These are phyloP conservation scores for Fraxinus anomala DNA, from an alignment of 257 asterid genomes.

Conservation along the genomic window DNA sequence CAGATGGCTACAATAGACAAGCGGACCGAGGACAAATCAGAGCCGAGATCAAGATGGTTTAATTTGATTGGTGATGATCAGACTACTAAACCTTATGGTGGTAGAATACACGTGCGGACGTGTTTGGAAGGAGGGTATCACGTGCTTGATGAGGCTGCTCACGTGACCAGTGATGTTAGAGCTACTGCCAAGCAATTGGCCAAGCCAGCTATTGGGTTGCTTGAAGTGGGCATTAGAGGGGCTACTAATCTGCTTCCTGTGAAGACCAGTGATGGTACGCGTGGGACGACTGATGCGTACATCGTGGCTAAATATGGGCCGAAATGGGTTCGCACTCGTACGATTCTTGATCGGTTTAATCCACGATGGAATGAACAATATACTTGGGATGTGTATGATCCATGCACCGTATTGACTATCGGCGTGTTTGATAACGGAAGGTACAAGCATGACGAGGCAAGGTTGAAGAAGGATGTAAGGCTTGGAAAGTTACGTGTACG, in stretches of 20 bases:
- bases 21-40: slow-evolving; percentile 73
- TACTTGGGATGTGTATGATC: slow-evolving; percentile 92
- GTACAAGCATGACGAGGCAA: slow-evolving; percentile 55
- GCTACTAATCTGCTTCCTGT: slow-evolving; percentile 78
- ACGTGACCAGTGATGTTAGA: slow-evolving; percentile 84
- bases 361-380: slow-evolving; percentile 94
- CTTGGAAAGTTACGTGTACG: slow-evolving; percentile 84
- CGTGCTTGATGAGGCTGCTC: slow-evolving; percentile 94
- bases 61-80: slow-evolving; percentile 53
- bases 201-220: slow-evolving; percentile 75
- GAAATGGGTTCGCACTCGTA: slow-evolving; percentile 83
- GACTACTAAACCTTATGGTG: slow-evolving; percentile 57
- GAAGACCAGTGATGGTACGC: slow-evolving; percentile 76
- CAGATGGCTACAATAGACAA: slow-evolving; percentile 70
- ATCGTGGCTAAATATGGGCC: slow-evolving; percentile 93
- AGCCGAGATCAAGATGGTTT: slow-evolving; percentile 87
- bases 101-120: slow-evolving; percentile 77
- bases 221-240: slow-evolving; percentile 84
- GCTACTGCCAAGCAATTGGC: slow-evolving; percentile 76
- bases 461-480: slow-evolving; percentile 58
- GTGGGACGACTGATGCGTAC: slow-evolving; percentile 82
- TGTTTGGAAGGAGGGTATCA: slow-evolving; percentile 93
- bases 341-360: slow-evolving; percentile 79
- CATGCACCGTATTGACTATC: slow-evolving; percentile 79
- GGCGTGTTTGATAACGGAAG: slow-evolving; percentile 87